Evolutionary conservation across 1,284 basidiomycete species (phyloP), one percentile per base, ranked within the genome.

Genomic region (Lentinula novae-zelandiae): DNA sequence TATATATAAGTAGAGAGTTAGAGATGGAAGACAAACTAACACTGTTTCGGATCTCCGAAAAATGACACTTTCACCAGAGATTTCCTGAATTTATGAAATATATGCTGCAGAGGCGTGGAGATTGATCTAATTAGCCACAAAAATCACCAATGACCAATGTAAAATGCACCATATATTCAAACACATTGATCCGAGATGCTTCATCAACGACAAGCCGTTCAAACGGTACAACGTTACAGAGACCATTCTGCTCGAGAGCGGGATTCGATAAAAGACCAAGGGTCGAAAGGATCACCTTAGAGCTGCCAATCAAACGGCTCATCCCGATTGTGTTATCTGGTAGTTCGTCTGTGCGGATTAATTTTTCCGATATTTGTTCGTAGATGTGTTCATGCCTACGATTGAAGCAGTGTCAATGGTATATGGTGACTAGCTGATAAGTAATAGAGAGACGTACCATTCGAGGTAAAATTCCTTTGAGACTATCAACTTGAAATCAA

Each of bases 321-420:
- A 71, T 64, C 1, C 52, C 72, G 9, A 48, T 38, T 3, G 36
- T 15, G 51, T 70, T 62, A 3, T 65, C 53, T 1, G 70, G 64
- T 5, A 77, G 67, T 40, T 75, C 71, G 55, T 80, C 77, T 1
- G 75, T 72, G 5, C 74, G 74, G 22, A 81, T 72, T 1, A 81
- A 62, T 12, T 67, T 67, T 1, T 68, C 56, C 44, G 70, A 52
- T 5, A 81, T 70, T 5, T 66, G 57, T 2, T 67, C 63, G 62
- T 82, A 82, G 5, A 81, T 67, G 53, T 80, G 74, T 62, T 82
- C 79, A 58, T 82, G 78, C 79, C 81, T 82, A 22, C 7, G 12
- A 8, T 2, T 49, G 2, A 22, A 10, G 5, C 54, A 46, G 36
- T 48, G 17, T 56, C n/a, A 58, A 46, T 34, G 31, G 52, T 22